These are phyloP conservation scores for Isabelozyma pseudorhagii DNA, from an alignment of 805 yeast genomes.

Conservation along the genomic window DNA sequence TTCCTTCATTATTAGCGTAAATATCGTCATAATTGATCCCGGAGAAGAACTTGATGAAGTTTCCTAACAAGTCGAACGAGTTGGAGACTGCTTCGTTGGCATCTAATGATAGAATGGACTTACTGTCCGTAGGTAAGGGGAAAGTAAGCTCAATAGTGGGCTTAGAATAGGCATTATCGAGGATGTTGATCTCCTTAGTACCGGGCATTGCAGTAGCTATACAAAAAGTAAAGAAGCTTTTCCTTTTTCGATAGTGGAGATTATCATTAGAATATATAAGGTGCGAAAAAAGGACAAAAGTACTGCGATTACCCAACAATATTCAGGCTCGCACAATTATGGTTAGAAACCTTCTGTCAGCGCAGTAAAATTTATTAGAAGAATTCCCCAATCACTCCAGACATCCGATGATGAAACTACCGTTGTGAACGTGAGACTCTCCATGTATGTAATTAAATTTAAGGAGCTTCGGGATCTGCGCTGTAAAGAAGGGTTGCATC, in stretches of 20 bases:
- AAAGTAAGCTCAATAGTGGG: constrained; percentile 33
- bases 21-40: constrained; percentile 24
- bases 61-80: constrained; percentile 24
- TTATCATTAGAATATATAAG: background rate
- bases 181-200: constrained; percentile 30
- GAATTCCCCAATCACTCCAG: background rate
- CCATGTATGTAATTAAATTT: too few species aligned
- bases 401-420: background rate
- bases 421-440: too few species aligned
- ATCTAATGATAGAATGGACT: constrained; percentile 23
- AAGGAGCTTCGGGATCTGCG: too few species aligned
- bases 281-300: background rate
- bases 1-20: constrained; percentile 32
- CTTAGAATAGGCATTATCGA: constrained; percentile 26
- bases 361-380: background rate
- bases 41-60: constrained; percentile 29
- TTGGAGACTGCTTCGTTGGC: constrained; percentile 24
- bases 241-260: background rate
- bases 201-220: background rate
- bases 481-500: background rate
- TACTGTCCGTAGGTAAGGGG: constrained; percentile 38
- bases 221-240: too few species aligned
- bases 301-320: background rate
- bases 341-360: background rate
- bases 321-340: background rate